phyloP scores from a whole-genome alignment of 2,329 filamentous ascomycete genomes.

The Cryphonectria parasitica region DNA sequence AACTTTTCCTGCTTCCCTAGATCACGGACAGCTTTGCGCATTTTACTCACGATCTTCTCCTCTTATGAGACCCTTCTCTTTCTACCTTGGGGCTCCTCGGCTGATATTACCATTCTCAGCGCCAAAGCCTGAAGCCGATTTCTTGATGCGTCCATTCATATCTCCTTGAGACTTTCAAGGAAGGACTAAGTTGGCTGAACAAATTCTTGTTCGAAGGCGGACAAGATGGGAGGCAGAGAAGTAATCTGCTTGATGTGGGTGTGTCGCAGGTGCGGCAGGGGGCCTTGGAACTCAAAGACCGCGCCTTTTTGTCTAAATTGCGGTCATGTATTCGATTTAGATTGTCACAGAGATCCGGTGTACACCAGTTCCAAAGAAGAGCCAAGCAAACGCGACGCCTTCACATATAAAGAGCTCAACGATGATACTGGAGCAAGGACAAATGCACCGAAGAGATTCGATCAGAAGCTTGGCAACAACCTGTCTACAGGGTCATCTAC shows the following conservation, averaged over 20 bases:
- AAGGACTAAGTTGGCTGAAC: neutral
- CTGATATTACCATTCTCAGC: neutral
- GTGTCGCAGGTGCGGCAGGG: neutral
- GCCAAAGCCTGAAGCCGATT: neutral
- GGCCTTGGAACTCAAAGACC: neutral
- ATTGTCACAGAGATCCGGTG: neutral
- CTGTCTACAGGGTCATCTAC: too few species aligned
- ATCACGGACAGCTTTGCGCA: neutral
- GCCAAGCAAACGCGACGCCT: neutral
- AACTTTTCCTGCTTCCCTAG: neutral
- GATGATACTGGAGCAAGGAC: neutral
- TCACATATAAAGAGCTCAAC: neutral
- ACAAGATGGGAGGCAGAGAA: neutral
- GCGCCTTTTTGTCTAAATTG: neutral
- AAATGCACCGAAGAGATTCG: neutral
- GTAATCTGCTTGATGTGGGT: neutral
- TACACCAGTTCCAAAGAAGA: neutral
- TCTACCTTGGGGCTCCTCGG: too few species aligned
- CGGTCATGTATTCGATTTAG: neutral
- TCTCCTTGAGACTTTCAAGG: neutral
- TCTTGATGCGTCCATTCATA: neutral
- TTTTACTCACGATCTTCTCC: neutral
- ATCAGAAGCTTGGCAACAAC: too few species aligned
- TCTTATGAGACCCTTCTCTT: neutral
- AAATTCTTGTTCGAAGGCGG: neutral